Conservation (phyloP, 2,329 filamentous ascomycete species). For the Penicillium sp. region DNA sequence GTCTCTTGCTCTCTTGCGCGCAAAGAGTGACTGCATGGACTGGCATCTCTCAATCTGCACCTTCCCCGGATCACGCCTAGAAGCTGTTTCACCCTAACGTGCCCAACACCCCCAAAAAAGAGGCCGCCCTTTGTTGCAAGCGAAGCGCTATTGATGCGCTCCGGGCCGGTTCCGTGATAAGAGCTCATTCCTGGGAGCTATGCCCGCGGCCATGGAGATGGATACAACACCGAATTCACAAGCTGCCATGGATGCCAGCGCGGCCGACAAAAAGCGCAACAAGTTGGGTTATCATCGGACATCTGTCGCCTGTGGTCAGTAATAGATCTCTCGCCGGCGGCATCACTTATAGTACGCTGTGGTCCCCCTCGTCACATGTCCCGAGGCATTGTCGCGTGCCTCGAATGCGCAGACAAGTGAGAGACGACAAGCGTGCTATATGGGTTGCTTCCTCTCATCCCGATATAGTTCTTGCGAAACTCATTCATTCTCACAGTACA, state of each 20-base stretch:
- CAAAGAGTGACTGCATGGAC: slow-evolving; percentile 20
- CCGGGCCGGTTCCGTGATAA: slow-evolving; percentile 18
- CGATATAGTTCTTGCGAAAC: slow-evolving; percentile 5
- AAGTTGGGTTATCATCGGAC: slow-evolving; percentile 95
- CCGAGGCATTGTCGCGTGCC: slow-evolving; percentile 1
- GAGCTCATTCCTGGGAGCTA: slow-evolving; percentile 35
- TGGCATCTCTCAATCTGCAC: slow-evolving; percentile 10
- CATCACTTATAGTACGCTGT: not conserved
- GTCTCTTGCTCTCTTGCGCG: not conserved
- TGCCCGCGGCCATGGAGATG: slow-evolving; percentile 40
- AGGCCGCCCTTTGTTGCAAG: not conserved
- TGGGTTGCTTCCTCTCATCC: not conserved
- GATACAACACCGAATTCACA: slow-evolving; percentile 35
- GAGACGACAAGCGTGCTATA: not conserved
- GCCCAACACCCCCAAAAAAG: not conserved
- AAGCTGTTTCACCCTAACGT: not conserved
- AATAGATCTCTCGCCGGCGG: not conserved
- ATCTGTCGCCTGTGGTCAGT: slow-evolving; percentile 93
- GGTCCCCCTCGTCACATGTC: not conserved
- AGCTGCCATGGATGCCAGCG: slow-evolving; percentile 39
- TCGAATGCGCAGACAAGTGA: not conserved
- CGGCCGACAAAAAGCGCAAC: slow-evolving; percentile 72
- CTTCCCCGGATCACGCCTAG: slow-evolving; percentile 5
- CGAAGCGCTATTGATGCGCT: slow-evolving; percentile 30
- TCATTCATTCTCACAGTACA: slow-evolving; percentile 63